A percentile compares a stretch with the other conserved stretches of the same genome.
These are phyloP conservation scores for Pichia gijzeniarum DNA, from an alignment of 805 yeast genomes.

Conservation along the genomic window DNA sequence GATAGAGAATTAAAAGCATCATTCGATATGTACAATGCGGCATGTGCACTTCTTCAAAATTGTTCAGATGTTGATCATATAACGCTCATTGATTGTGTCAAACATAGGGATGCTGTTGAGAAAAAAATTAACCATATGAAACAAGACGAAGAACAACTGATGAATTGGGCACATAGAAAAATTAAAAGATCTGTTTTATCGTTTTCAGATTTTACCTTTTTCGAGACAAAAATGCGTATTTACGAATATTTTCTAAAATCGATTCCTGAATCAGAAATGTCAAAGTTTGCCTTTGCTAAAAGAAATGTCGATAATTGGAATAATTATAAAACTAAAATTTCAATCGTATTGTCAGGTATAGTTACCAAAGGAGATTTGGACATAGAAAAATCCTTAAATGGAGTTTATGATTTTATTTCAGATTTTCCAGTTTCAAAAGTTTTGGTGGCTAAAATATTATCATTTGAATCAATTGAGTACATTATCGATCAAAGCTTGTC, in stretches of 20 bases:
- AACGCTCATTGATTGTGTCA: neutral
- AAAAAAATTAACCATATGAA: neutral
- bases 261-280: too few species aligned
- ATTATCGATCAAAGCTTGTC: conserved; percentile 1
- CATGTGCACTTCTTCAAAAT: neutral
- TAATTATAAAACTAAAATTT: neutral
- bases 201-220: neutral
- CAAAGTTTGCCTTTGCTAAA: neutral
- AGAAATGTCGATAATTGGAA: neutral
- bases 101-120: neutral
- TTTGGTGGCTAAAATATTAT: neutral
- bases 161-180: neutral
- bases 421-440: neutral
- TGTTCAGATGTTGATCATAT: neutral
- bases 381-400: neutral
- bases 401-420: conserved; percentile 1
- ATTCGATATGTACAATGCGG: neutral
- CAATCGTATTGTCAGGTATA: conserved; percentile 1
- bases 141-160: neutral
- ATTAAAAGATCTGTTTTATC: neutral
- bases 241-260: neutral
- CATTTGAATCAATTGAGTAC: neutral
- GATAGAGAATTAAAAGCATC: neutral
- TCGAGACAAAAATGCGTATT: neutral
- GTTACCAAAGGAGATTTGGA: conserved; percentile 2